Base-by-base conservation (phyloP, 208 protist genomes). In the Angomonas ambiguus region DNA sequence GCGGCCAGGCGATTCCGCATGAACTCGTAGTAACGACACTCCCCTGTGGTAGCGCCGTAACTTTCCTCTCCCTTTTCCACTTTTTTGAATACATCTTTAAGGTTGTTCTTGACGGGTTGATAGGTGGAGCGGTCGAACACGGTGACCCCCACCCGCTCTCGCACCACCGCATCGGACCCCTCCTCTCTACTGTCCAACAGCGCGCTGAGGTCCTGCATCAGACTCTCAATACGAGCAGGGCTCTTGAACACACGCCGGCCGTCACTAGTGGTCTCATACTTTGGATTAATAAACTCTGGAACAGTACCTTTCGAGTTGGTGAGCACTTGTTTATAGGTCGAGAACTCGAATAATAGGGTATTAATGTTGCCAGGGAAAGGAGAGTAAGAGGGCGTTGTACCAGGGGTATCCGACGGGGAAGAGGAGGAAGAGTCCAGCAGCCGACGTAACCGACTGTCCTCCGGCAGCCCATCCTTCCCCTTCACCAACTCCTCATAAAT, bases 281-380 rank as follows among this genome's bases (percentile, higher is more conserved):
- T 98, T 25, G 93, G 93, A 74, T 98, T 98, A 64, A 97, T 95
- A 72, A 98, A 98, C 81, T 98, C 94, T 2, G 93, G 91, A 28
- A 98, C 89, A 1, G 35, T 38, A 24, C 92, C 90, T 53, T 81
- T 42, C 30, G 85, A 91, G 61, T 33, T 51, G 35, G 62, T 70
- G 30, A 98, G 79, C 27, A 77, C 22, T 16, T 53, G 64, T 10
- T 55, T 45, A 71, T 98, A 98, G 8, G 76, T 67, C 0, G 49
- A 18, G 16, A 97, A 65, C 11, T 80, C 67, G 61, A 93, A 76
- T 6, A 97, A 65, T 41, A 98, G 77, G 13, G 85, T 91, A 78
- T 98, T 98, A 76, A 96, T 95, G 71, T 81, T 97, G 4, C 95
- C 95, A 0, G 95, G 95, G 62, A 84, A 98, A 11, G 81, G 74